Evolutionary conservation across 805 yeast genomes (phyloP).

Genomic region (Naumovozyma castellii): DNA sequence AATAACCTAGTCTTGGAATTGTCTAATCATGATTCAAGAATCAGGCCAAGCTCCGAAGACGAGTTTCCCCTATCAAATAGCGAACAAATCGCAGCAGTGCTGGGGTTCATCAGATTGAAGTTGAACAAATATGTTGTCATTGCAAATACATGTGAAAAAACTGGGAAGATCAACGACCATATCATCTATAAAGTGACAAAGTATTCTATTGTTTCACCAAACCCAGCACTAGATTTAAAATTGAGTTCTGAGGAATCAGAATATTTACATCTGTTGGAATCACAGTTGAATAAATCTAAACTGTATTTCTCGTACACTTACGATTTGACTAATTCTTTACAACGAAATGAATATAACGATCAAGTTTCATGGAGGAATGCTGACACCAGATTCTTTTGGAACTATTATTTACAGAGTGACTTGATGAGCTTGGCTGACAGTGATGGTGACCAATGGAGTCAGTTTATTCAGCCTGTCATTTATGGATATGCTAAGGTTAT

Average conservation of each 20-base stretch:
- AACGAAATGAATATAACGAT: constrained; percentile 40
- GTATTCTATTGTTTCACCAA: constrained; percentile 37
- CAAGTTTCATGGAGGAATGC: constrained; percentile 30
- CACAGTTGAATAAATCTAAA: constrained; percentile 62
- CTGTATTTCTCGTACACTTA: constrained; percentile 60
- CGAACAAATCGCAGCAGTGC: constrained; percentile 51
- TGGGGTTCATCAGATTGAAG: constrained; percentile 68
- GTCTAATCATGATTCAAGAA: constrained; percentile 3
- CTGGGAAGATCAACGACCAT: constrained; percentile 56
- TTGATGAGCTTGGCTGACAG: constrained; percentile 32
- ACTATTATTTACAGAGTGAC: constrained; percentile 53
- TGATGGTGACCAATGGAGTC: constrained; percentile 28
- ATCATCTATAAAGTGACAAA: constrained; percentile 42
- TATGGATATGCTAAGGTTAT: constrained; percentile 71
- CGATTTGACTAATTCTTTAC: constrained; percentile 77
- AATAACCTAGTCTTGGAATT: constrained; percentile 2
- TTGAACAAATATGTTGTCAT: constrained; percentile 58
- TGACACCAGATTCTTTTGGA: constrained; percentile 88
- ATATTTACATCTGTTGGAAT: constrained; percentile 44
- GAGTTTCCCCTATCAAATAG: constrained; percentile 29
- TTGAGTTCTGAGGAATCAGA: constrained; percentile 39
- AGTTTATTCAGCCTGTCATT: constrained; percentile 69
- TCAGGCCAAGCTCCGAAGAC: constrained; percentile 16
- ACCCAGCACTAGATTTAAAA: constrained; percentile 34
- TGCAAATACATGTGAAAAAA: constrained; percentile 52